phyloP scores from a whole-genome alignment of 2,329 filamentous ascomycete genomes.

The Waltergamsia citrina region DNA sequence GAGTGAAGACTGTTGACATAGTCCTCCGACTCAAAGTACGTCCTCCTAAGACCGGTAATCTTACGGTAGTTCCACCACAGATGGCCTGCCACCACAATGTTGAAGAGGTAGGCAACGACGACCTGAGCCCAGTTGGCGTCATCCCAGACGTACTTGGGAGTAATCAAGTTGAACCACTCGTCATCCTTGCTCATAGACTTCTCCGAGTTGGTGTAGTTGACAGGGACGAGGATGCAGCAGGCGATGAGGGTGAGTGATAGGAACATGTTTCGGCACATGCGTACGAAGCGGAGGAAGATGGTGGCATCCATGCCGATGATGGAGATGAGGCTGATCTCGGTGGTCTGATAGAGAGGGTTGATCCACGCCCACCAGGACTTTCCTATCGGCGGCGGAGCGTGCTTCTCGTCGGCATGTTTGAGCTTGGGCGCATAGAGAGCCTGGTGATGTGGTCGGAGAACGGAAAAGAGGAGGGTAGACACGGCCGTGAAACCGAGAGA shows the following conservation, averaged over 20 bases:
- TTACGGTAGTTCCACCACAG: slow-evolving; percentile 86
- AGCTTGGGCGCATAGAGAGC: slow-evolving; percentile 91
- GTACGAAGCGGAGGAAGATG: slow-evolving; percentile 77
- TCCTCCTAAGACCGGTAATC: slow-evolving; percentile 59
- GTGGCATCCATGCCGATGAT: slow-evolving; percentile 85
- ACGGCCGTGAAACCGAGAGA: slow-evolving; percentile 67
- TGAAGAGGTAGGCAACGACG: slow-evolving; percentile 54
- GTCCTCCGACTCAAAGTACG: slow-evolving; percentile 77
- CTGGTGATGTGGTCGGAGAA: slow-evolving; percentile 83
- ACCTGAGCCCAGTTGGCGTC: slow-evolving; percentile 49
- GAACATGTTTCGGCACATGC: slow-evolving; percentile 92
- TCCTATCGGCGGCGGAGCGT: slow-evolving; percentile 77
- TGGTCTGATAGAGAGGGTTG: slow-evolving; percentile 64
- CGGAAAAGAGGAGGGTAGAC: slow-evolving; percentile 74
- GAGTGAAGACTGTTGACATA: slow-evolving; percentile 85
- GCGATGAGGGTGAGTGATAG: slow-evolving; percentile 61
- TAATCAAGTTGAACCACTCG: slow-evolving; percentile 49
- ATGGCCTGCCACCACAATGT: slow-evolving; percentile 68
- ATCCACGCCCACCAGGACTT: slow-evolving; percentile 88
- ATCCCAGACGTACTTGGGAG: slow-evolving; percentile 45
- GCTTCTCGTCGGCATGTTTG: slow-evolving; percentile 84
- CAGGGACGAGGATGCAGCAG: slow-evolving; percentile 68
- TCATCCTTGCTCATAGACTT: slow-evolving; percentile 11
- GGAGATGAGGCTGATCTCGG: slow-evolving; percentile 68
- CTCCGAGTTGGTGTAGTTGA: slow-evolving; percentile 51